phyloP scores from a whole-genome alignment of 495 filamentous ascomycete genomes.

The Trichoderma gamsii region DNA sequence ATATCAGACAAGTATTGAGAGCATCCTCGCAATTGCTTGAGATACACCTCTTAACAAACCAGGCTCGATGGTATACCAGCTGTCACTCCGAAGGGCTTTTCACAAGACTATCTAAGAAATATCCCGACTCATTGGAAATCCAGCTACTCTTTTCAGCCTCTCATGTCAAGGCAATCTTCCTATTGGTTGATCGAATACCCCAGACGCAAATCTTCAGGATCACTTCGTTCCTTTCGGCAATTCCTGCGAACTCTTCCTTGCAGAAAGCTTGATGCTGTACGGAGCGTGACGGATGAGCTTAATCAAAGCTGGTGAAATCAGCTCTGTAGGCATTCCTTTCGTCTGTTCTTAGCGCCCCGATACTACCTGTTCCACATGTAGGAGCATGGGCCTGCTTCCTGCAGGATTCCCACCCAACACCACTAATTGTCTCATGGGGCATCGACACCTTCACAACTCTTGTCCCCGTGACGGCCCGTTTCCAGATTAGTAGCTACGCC shows the following conservation, averaged over 20 bases:
- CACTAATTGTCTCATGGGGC: background rate
- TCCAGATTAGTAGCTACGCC: background rate
- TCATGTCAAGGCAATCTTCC: background rate
- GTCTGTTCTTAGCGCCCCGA: background rate
- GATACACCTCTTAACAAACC: too few relatives aligned
- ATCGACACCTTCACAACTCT: background rate
- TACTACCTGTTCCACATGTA: background rate
- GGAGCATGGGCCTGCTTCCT: background rate
- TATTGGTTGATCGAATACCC: background rate
- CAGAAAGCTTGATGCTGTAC: background rate
- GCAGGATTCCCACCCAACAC: conserved; percentile 3
- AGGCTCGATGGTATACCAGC: too few relatives aligned
- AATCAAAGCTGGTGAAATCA: background rate
- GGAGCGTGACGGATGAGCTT: background rate
- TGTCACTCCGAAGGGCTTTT: background rate
- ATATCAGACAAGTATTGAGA: background rate
- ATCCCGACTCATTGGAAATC: background rate
- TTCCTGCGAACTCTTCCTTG: conserved; percentile 3
- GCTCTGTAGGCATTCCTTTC: background rate
- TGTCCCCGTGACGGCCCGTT: conserved; percentile 5
- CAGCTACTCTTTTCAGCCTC: background rate
- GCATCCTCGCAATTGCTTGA: background rate
- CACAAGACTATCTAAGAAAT: background rate
- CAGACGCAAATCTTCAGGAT: background rate
- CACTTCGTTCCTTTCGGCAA: background rate